These are phyloP conservation scores for Atalantia buxifolia DNA, from an alignment of 345 rosid genomes.

Conservation along the genomic window DNA sequence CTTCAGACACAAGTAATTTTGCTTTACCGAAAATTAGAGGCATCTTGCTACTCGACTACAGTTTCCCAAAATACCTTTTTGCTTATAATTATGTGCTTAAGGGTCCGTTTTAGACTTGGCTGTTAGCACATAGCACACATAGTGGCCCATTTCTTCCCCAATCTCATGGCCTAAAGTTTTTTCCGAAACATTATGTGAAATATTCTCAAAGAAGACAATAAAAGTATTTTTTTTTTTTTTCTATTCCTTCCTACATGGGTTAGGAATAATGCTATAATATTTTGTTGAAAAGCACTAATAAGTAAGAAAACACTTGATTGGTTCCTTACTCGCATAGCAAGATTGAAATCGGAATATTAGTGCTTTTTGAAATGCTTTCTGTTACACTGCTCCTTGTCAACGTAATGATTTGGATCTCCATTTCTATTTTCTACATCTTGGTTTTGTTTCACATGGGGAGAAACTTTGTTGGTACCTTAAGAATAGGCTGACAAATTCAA, in stretches of 20 bases:
- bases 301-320: not conserved
- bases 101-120: too few species aligned
- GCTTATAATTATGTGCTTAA: too few species aligned
- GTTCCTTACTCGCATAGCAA: conserved; percentile 29
- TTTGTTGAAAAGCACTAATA: too few species aligned
- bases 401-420: not conserved
- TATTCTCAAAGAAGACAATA: not conserved
- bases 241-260: not conserved
- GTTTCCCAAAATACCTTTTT: too few species aligned
- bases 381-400: not conserved
- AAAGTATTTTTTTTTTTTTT: not conserved
- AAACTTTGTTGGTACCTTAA: too few species aligned
- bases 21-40: not conserved
- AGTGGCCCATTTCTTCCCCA: not conserved
- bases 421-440: not conserved
- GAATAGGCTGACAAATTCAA: not conserved
- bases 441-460: too few species aligned
- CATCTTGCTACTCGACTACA: too few species aligned
- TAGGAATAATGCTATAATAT: not conserved
- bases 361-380: not conserved
- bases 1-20: conserved; percentile 28
- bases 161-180: not conserved
- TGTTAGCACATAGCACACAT: too few species aligned
- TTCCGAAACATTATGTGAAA: not conserved
- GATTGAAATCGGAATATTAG: conserved; percentile 27